Conservation (phyloP, 176 grass and related monocot species). For the Coix lacrymajobi region DNA sequence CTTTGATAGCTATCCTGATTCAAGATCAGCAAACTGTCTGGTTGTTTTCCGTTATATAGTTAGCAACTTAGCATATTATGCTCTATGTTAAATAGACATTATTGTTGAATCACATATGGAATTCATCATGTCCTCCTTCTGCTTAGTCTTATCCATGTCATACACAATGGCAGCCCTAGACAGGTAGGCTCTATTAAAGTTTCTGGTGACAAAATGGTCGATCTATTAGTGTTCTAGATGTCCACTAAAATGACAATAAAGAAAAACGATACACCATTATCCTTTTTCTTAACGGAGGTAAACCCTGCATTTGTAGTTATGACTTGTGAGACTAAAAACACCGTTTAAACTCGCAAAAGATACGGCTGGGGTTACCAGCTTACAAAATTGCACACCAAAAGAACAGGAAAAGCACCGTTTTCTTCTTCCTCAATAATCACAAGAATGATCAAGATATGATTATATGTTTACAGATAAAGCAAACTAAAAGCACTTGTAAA, state of each 20-base stretch:
- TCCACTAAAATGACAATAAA: not conserved
- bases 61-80: not conserved
- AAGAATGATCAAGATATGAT: not conserved
- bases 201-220: not conserved
- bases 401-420: not conserved
- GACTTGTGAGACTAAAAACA: not conserved
- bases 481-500: slow-evolving; percentile 6
- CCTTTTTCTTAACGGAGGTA: not conserved
- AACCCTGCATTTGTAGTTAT: not conserved
- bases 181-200: not conserved
- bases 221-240: not conserved
- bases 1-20: not conserved
- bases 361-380: not conserved
- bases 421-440: slow-evolving; percentile 16
- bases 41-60: not conserved
- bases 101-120: not conserved
- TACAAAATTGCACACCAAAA: not conserved
- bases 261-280: not conserved
- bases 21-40: not conserved
- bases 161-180: not conserved
- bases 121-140: not conserved
- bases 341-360: not conserved
- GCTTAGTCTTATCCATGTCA: not conserved
- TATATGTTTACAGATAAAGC: not conserved
- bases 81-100: not conserved